Base-by-base conservation (phyloP, 768 basidiomycete genomes). In the Rhizopogon vesiculosus region DNA sequence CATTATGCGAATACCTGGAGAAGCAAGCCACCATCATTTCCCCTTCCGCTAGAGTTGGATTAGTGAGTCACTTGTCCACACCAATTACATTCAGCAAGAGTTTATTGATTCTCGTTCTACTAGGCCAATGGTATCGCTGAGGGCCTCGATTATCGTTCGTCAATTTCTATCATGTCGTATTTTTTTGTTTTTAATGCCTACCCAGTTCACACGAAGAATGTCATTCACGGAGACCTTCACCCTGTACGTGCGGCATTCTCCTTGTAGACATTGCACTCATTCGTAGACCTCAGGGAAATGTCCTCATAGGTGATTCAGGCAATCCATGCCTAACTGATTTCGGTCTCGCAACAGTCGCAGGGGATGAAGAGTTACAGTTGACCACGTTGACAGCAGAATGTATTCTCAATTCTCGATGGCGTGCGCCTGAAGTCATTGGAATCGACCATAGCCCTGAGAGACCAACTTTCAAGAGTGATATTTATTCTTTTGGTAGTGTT, bases 271-370 rank as follows among this genome's bases (percentile, higher is more conserved):
- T 29, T 2, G 7, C 2, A 6, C 12, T 29, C 5, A 12, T 33
- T 43, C 9, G 2, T 7, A 13, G 9, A n/a, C 4, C 13, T 19
- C 41, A 66, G 63, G 62, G 53, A 2, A 63, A 67, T 3, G 56
- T 65, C 1, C 53, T 65, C 3, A n/a, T 65, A 1, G 56, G 55
- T 2, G 39, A 16, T 8, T 43, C 58, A 7, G 58, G 70, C 22
- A 70, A 66, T 22, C 76, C 72, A 0, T 66, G 71, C 7, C 59
- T 80, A 10, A 69, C 71, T 31, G 78, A 78, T 51, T 80, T 80
- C 42, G 79, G 78, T 1, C 61, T 78, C 7, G 76, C 76, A 16
- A 73, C 61, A 33, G 69, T 77, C 45, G 63, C 70, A 16, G 64
- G 63, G 16, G 72, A 75, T 48, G 1, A 10, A 46, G 45, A 46